phyloP scores from a whole-genome alignment of 2,329 filamentous ascomycete species.

The Botrytis fabae region DNA sequence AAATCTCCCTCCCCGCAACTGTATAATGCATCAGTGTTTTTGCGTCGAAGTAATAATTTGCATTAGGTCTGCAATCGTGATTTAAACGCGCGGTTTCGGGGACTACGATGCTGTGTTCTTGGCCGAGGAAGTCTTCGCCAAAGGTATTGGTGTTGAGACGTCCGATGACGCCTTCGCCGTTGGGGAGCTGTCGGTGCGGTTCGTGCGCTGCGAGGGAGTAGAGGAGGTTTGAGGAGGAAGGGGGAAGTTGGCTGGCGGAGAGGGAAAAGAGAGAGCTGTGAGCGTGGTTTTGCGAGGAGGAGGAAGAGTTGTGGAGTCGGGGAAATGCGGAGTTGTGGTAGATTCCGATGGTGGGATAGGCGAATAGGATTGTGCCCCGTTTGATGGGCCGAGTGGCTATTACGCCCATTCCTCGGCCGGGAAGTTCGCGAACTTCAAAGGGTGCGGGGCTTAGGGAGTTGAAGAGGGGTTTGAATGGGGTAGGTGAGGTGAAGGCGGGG shows the following conservation, averaged over 20 bases:
- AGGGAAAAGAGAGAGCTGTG: slow-evolving; percentile 20
- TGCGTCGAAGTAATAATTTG: slow-evolving; percentile 29
- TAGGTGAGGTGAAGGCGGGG: slow-evolving; percentile 27
- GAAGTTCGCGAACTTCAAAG: slow-evolving; percentile 24
- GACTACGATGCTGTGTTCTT: slow-evolving; percentile 24
- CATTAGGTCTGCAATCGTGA: slow-evolving; percentile 45
- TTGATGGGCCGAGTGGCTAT: slow-evolving; percentile 30
- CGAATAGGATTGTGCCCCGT: slow-evolving; percentile 28
- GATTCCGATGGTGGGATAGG: slow-evolving; percentile 28
- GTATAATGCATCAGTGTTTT: slow-evolving; percentile 32
- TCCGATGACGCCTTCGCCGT: slow-evolving; percentile 26
- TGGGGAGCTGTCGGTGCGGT: neutral
- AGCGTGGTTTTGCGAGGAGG: neutral
- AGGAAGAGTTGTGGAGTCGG: neutral
- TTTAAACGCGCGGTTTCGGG: slow-evolving; percentile 40
- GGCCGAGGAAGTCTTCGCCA: slow-evolving; percentile 25
- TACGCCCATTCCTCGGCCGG: slow-evolving; percentile 29
- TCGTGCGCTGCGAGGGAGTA: slow-evolving; percentile 26
- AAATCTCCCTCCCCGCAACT: slow-evolving; percentile 38
- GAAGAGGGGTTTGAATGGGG: neutral
- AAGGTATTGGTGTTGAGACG: slow-evolving; percentile 34
- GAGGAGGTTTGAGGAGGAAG: slow-evolving; percentile 17
- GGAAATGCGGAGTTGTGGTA: slow-evolving; percentile 29
- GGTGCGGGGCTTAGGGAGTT: slow-evolving; percentile 16
- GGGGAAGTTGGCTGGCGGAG: slow-evolving; percentile 28